A percentile compares a stretch with the other conserved stretches of the same genome.
Evolutionary conservation across 1,284 basidiomycete genomes (phyloP).

Genomic region (Vanrija sp.): DNA sequence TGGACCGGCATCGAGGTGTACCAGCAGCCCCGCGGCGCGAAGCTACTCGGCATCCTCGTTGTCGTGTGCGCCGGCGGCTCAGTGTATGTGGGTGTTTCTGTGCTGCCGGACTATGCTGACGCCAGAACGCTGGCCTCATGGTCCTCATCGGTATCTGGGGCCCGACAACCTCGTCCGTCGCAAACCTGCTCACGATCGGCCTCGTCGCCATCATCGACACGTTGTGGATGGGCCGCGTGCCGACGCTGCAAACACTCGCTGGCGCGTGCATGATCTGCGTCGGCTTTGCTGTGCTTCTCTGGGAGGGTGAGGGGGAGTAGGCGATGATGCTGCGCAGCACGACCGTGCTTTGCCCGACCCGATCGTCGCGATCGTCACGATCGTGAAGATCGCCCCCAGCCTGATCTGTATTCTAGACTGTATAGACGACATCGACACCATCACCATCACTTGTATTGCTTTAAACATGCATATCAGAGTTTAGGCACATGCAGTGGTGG

Average conservation of each 20-base stretch:
- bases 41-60: constrained; percentile 25
- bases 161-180: constrained; percentile 46
- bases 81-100: constrained; percentile 35
- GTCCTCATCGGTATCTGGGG: constrained; percentile 49
- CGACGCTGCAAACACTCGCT: constrained; percentile 35
- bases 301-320: constrained; percentile 38
- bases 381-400: too few species aligned
- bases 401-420: not conserved
- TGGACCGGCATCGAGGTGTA: constrained; percentile 41
- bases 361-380: too few species aligned
- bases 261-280: constrained; percentile 46
- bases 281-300: constrained; percentile 45
- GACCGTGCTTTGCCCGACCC: too few species aligned
- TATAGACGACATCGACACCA: not conserved
- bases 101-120: not conserved
- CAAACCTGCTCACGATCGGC: constrained; percentile 48
- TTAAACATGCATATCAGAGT: too few species aligned
- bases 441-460: too few species aligned
- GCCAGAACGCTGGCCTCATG: constrained; percentile 49
- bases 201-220: constrained; percentile 46
- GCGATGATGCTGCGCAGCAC: not conserved
- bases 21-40: constrained; percentile 19
- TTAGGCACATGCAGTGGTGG: too few species aligned
- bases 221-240: constrained; percentile 38
- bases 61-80: constrained; percentile 39